Evolutionary conservation across 208 protist species (phyloP), one percentile per base, ranked within the genome.

Genomic region (Wallacemonas sp.): DNA sequence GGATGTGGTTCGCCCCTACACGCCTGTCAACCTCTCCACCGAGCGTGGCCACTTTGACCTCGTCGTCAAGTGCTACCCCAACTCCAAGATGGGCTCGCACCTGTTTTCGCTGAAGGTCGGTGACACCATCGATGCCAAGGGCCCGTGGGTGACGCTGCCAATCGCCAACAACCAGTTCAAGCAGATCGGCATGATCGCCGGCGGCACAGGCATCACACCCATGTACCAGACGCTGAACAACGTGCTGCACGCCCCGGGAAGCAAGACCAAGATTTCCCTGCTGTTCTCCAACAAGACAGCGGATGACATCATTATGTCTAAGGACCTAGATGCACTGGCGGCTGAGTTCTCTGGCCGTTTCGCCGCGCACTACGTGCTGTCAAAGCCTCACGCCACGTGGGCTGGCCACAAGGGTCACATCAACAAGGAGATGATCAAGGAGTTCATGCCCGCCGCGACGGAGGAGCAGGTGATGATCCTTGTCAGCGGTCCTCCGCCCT

Each of bases 161-260:
- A 83, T 96, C 57, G 64, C 63, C 32, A 69, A 75, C 22, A 79
- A 63, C 41, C 74, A 91, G 76, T 94, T 86, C 59, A 72, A 73
- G 22, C 61, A 79, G 42, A 77, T 97, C 27, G 89, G 85, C 30
- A 94, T 97, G 87, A 76, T 97, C 45, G 85, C 87, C 21, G 79
- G 79, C 9, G 94, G 94, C 63, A 96, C 91, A 8, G 94, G 91
- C 48, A 86, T 98, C 79, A 93, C 92, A 21, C 91, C 94, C n/a
- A 91, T 94, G 78, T 84, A 78, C 69, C 92, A 98, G 82, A 71
- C 93, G 39, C 44, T 86, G 52, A 58, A 66, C 37, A 87, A 88
- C 63, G 59, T 94, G n/a, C 78, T 85, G 27, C 22, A 79, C 32
- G 75, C 77, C 62, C 34, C 68, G 21, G 61, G 54, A 48, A 96